phyloP scores from a whole-genome alignment of 2,329 filamentous ascomycete species.

The Mycocentrospora acerina region DNA sequence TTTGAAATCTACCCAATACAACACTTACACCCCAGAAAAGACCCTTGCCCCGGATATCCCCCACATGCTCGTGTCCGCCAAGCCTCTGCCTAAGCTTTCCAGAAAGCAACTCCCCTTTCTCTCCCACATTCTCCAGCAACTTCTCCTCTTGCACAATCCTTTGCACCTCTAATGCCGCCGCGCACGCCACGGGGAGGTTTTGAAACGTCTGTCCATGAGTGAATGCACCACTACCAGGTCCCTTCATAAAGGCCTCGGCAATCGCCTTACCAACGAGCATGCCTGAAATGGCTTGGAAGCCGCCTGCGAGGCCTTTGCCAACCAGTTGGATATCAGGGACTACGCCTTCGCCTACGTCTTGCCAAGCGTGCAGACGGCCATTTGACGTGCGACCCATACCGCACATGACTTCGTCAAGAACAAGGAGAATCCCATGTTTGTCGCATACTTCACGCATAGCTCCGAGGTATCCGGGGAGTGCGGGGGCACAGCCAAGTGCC shows the following conservation, averaged over 20 bases:
- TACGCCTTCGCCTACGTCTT: slow-evolving; percentile 57
- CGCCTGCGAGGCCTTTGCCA: slow-evolving; percentile 67
- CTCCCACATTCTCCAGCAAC: slow-evolving; percentile 59
- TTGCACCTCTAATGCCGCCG: slow-evolving; percentile 65
- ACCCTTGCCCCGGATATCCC: slow-evolving; percentile 62
- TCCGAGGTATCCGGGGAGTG: slow-evolving; percentile 67
- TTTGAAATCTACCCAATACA: background rate
- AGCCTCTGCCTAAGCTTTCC: slow-evolving; percentile 48
- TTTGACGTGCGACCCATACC: slow-evolving; percentile 57
- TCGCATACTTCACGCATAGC: slow-evolving; percentile 70
- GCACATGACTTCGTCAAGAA: slow-evolving; percentile 78
- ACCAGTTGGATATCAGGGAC: slow-evolving; percentile 67
- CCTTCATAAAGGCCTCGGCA: slow-evolving; percentile 48
- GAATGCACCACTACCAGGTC: slow-evolving; percentile 49
- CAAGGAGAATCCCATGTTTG: slow-evolving; percentile 70
- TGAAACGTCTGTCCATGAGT: slow-evolving; percentile 66
- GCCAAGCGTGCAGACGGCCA: slow-evolving; percentile 63
- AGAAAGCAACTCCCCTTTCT: slow-evolving; percentile 55
- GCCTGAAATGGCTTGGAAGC: slow-evolving; percentile 63
- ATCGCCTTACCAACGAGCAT: slow-evolving; percentile 59
- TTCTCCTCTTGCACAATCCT: slow-evolving; percentile 58
- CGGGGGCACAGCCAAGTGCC: slow-evolving; percentile 69
- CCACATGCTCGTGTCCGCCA: slow-evolving; percentile 53
- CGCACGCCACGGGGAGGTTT: slow-evolving; percentile 60
- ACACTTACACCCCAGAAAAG: slow-evolving; percentile 59